These are phyloP conservation scores for Chytridium lagenaria DNA, from an alignment of 371 early-diverging fungal species.

Conservation along the genomic window DNA sequence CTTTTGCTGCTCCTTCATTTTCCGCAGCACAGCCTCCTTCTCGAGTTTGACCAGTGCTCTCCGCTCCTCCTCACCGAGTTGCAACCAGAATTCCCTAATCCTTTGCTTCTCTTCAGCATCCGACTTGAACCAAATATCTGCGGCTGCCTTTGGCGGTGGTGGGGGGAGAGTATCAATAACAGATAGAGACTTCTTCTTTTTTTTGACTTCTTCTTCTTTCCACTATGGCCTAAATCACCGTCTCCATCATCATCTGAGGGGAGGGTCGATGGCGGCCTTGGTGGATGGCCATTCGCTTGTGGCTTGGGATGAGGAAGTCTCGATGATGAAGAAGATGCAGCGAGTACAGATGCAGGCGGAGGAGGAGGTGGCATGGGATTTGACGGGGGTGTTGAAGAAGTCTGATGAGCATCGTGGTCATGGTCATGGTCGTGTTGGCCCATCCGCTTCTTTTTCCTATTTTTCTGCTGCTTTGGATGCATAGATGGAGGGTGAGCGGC, in stretches of 20 bases:
- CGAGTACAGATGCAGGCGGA: neutral
- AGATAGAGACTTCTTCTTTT: constrained; percentile 31
- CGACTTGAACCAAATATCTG: constrained; percentile 75
- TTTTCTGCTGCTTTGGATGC: constrained; percentile 11
- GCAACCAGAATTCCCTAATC: constrained; percentile 91
- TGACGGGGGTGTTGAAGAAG: neutral
- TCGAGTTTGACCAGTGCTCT: constrained; percentile 84
- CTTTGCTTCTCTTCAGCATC: constrained; percentile 81
- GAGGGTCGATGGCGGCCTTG: neutral
- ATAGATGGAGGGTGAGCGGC: neutral
- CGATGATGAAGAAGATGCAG: neutral
- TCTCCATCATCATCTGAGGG: constrained; percentile 26
- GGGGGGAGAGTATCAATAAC: neutral
- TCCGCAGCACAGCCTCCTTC: constrained; percentile 88
- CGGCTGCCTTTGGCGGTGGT: constrained; percentile 19
- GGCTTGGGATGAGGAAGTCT: neutral
- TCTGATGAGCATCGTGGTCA: neutral
- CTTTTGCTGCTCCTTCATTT: constrained; percentile 93
- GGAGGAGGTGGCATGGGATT: constrained; percentile 4
- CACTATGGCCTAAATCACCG: constrained; percentile 21
- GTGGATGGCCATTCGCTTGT: neutral
- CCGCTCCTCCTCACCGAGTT: constrained; percentile 83
- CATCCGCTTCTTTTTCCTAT: constrained; percentile 13
- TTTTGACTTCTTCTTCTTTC: constrained; percentile 34
- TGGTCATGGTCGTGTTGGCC: neutral